Evolutionary conservation across 495 filamentous ascomycete genomes (phyloP), one percentile per base, ranked within the genome.

Genomic region (Pseudomonodictys pantanalensis): DNA sequence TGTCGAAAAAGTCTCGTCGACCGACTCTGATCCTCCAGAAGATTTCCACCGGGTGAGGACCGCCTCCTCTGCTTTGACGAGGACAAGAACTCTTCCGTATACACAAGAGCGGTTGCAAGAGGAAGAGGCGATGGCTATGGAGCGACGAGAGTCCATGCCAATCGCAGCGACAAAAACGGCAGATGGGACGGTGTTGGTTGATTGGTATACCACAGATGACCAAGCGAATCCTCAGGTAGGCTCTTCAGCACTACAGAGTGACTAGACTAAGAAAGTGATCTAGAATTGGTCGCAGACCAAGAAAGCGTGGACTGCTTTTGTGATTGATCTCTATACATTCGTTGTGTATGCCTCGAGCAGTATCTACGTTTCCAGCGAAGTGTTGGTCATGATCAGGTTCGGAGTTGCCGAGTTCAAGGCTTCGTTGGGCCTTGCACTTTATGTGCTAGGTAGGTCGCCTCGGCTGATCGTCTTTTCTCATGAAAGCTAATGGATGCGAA

Each of bases 191-290:
- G 67, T 69, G 28, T 49, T 83, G 0, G 78, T 81, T n/a, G 77
- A 81, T 52, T 83, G 81, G 81, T 81, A 82, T 60, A 75, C 71
- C 38, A 76, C 77, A 3, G 74, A 79, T 33, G 81, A 83, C 60
- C 62, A 70, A 8, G 79, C 72, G 3, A 82, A 84, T 48, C 81
- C 81, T 2, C 77, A 81, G 38, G n/a, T n/a, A n/a, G n/a, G n/a
- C n/a, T n/a, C n/a, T n/a, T n/a, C n/a, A n/a, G n/a, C n/a, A n/a
- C n/a, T n/a, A n/a, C n/a, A n/a, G n/a, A n/a, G n/a, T n/a, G n/a
- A n/a, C n/a, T n/a, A n/a, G n/a, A n/a, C n/a, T n/a, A n/a, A n/a
- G n/a, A n/a, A n/a, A n/a, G n/a, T n/a, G n/a, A n/a, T n/a, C n/a
- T n/a, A n/a, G n/a, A 83, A 83, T 48, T 84, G 81, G 81, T 72